A percentile compares a stretch with the other conserved stretches of the same genome.
Evolutionary conservation across 2,329 filamentous ascomycete species (phyloP).

Genomic region (Hypoxylon sp.): DNA sequence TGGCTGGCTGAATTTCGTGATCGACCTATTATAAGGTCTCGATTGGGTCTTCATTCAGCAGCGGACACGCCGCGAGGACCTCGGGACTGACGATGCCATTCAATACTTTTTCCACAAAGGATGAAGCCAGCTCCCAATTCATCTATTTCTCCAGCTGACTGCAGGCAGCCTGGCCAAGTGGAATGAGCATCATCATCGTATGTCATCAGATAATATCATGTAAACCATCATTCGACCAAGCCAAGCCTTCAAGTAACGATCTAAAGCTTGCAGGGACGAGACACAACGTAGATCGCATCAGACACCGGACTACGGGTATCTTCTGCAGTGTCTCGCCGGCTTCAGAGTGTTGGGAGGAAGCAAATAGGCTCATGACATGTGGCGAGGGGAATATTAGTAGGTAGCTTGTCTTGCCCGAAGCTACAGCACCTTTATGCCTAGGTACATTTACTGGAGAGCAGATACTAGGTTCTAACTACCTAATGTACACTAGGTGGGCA

Average conservation of each 20-base stretch:
- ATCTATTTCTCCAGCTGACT: conserved; percentile 11
- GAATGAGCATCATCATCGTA: conserved; percentile 19
- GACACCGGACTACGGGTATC: conserved; percentile 13
- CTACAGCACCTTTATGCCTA: too few species aligned
- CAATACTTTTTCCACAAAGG: conserved; percentile 3
- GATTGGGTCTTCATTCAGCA: conserved; percentile 16
- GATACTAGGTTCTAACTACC: too few species aligned
- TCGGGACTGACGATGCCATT: conserved; percentile 4
- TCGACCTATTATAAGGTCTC: conserved; percentile 6
- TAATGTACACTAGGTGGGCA: not conserved
- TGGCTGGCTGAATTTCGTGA: conserved; percentile 19
- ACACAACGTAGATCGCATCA: conserved; percentile 16
- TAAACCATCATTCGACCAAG: conserved; percentile 34
- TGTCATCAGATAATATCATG: conserved; percentile 28
- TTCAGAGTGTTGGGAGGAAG: conserved; percentile 11
- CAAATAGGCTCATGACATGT: conserved; percentile 40
- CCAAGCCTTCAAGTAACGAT: not conserved
- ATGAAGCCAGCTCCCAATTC: conserved; percentile 5
- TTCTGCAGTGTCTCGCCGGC: conserved; percentile 1
- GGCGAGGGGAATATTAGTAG: conserved; percentile 18
- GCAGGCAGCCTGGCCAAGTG: conserved; percentile 2
- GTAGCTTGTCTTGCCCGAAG: not conserved
- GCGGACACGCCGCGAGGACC: conserved; percentile 8
- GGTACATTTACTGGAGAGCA: too few species aligned
- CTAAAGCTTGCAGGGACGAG: not conserved